Evolutionary conservation across 257 asterid genomes (phyloP), one percentile per base, ranked within the genome.

Genomic region (Parsonsia alboflavescens): DNA sequence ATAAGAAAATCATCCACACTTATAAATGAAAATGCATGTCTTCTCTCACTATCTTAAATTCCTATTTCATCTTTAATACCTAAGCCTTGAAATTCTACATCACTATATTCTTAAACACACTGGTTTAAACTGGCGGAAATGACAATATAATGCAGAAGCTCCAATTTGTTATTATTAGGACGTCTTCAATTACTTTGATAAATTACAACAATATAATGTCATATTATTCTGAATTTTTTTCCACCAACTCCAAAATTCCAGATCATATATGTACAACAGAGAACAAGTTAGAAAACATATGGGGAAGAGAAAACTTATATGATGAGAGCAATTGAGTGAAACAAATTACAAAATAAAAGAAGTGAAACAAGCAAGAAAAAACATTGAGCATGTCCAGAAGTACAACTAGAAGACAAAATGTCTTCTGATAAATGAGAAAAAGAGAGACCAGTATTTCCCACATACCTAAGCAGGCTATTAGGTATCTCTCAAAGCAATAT

Each of bases 381-480:
- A 48, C 16, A 71, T 42, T 11, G 65, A 50, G 24, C 5, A 58
- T 0, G 6, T 33, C 30, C 36, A 22, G 21, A 65, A 21, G 41
- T 30, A 66, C 71, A 42, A 49, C 19, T 12, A 53, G 50, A 61
- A 76, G 49, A 39, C 46, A 53, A 72, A 19, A 71, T 33, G 6
- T 39, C 19, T 50, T 42, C 48, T 70, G 68, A 67, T 72, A 75
- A 82, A 72, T 54, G 72, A 33, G 58, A 73, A 42, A 71, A 44
- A 22, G 74, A 59, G 59, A 41, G 58, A 78, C 54, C 73, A 73
- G 78, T 46, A 42, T 73, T 69, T 16, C 68, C 28, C 22, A 73
- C 92, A 77, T 85, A 90, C 99, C 99, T 84, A 95, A 88, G 89
- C 99, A 92, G 83, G 99, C 99, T 73, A 95, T 95, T 79, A 95